These are phyloP conservation scores for Neoboletus magnificus DNA, from an alignment of 768 basidiomycete genomes.

Conservation along the genomic window DNA sequence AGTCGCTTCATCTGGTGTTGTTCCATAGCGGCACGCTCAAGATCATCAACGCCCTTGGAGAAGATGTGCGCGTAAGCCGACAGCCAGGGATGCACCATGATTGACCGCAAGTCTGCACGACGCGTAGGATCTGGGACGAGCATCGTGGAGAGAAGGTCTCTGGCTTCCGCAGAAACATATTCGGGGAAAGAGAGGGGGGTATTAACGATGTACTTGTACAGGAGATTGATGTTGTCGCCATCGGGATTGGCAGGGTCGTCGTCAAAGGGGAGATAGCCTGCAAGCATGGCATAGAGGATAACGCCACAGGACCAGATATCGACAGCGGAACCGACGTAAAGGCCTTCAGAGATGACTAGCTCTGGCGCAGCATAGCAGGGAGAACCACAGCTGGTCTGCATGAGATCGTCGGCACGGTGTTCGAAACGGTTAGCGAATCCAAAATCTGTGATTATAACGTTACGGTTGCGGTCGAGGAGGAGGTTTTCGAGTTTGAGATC, in stretches of 20 bases:
- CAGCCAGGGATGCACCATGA: conserved; percentile 92
- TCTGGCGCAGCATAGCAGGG: conserved; percentile 99
- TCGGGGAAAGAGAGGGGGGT: conserved; percentile 97
- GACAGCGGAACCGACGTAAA: conserved; percentile 95
- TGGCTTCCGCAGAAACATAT: conserved; percentile 80
- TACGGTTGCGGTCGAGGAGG: conserved; percentile 92
- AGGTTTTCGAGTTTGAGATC: conserved; percentile 99
- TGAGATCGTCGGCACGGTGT: conserved; percentile 87
- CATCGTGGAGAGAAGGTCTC: conserved; percentile 85
- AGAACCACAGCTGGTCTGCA: conserved; percentile 97
- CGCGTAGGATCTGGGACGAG: conserved; percentile 87
- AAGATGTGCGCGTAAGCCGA: conserved; percentile 49
- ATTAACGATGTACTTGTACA: conserved; percentile 98
- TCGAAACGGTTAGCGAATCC: conserved; percentile 98
- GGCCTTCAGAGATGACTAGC: conserved; percentile 93
- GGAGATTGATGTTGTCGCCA: conserved; percentile 97
- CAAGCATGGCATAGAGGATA: conserved; percentile 95
- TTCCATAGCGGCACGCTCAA: conserved; percentile 78
- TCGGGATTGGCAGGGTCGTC: conserved; percentile 98
- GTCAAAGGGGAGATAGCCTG: conserved; percentile 97
- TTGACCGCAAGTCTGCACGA: conserved; percentile 68
- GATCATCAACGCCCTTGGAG: conserved; percentile 66
- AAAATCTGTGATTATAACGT: conserved; percentile 99
- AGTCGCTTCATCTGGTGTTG: conserved; percentile 81
- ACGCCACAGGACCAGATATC: conserved; percentile 98